phyloP scores from a whole-genome alignment of 192 early-diverging fungal genomes.

The Funneliformis mosseae region DNA sequence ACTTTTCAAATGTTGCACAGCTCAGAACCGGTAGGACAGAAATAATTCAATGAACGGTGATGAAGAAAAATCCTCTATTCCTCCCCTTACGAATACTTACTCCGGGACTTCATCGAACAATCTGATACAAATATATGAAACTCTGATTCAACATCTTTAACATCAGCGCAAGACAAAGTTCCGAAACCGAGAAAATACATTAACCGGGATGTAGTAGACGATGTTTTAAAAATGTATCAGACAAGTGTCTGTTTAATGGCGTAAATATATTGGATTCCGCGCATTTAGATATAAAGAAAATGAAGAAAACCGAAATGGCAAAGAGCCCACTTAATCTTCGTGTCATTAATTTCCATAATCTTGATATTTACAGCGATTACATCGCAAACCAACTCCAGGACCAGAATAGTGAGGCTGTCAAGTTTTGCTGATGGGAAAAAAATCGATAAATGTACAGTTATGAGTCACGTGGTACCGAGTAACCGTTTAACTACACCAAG shows the following conservation, averaged over 20 bases:
- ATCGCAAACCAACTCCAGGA: conserved; percentile 14
- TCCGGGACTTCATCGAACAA: no score
- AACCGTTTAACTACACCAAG: no score
- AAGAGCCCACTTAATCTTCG: conserved; percentile 3
- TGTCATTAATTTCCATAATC: conserved; percentile 19
- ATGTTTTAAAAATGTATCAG: conserved; percentile 14
- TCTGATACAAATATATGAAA: no score
- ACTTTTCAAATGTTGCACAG: no score
- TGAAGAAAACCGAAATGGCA: conserved; percentile 2
- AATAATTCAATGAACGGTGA: no score
- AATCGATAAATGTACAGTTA: conserved; percentile 14
- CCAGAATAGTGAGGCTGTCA: neutral
- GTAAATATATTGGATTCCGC: neutral
- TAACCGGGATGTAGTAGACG: neutral
- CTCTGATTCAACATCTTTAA: no score
- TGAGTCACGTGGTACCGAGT: no score
- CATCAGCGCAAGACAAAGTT: no score
- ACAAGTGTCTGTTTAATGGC: neutral
- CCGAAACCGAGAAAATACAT: conserved; percentile 13
- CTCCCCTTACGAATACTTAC: no score
- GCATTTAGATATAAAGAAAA: neutral
- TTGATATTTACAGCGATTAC: neutral
- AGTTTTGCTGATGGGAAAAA: conserved; percentile 10
- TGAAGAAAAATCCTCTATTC: no score
- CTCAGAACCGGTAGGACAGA: no score